phyloP scores from a whole-genome alignment of 176 grass and related monocot genomes.

The Oryza glumipatula region DNA sequence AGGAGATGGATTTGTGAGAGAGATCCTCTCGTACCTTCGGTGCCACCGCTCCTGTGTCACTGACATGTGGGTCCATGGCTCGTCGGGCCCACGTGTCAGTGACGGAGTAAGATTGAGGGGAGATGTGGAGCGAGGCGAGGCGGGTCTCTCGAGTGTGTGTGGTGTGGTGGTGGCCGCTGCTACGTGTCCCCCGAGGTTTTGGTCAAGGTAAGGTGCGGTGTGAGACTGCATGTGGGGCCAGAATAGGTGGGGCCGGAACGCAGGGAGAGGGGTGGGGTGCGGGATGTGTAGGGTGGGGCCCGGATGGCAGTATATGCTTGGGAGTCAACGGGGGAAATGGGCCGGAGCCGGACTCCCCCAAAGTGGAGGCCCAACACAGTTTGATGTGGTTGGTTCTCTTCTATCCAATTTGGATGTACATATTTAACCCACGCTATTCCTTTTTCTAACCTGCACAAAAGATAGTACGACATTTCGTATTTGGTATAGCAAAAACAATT shows the following conservation, averaged over 20 bases:
- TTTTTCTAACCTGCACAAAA: too few relatives aligned
- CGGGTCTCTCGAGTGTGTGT: background rate
- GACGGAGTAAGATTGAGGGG: too few relatives aligned
- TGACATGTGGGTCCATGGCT: too few relatives aligned
- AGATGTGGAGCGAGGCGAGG: background rate
- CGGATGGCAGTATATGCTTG: background rate
- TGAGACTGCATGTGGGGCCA: background rate
- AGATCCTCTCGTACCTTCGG: too few relatives aligned
- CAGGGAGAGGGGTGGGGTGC: rapidly evolving
- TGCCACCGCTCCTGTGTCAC: too few relatives aligned
- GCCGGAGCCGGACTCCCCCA: background rate
- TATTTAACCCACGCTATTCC: too few relatives aligned
- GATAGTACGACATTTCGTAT: too few relatives aligned
- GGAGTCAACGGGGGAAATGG: background rate
- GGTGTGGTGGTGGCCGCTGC: background rate
- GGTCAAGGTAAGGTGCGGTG: background rate
- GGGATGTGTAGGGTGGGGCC: background rate
- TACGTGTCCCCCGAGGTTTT: background rate
- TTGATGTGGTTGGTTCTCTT: too few relatives aligned
- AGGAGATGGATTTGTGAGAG: background rate
- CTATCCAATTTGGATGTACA: too few relatives aligned
- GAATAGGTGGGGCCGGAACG: rapidly evolving
- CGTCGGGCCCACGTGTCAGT: too few relatives aligned
- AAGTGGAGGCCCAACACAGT: background rate
- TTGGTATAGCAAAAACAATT: too few relatives aligned